phyloP scores from a whole-genome alignment of 2,329 filamentous ascomycete species.

The Aspergillus tamarii region DNA sequence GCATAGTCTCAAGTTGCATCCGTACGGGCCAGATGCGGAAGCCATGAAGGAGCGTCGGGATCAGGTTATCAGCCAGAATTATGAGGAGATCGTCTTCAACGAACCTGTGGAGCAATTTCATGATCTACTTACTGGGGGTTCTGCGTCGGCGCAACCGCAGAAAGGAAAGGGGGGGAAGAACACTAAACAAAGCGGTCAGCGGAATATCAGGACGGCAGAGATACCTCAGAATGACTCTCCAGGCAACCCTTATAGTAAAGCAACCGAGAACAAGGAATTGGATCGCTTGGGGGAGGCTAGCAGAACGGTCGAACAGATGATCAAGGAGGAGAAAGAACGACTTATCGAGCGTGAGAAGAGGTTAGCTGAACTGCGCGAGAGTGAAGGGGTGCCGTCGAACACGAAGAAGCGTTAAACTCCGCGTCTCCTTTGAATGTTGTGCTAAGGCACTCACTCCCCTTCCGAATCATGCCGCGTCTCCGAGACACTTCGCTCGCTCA shows the following conservation, averaged over 20 bases:
- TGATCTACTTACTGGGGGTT: conserved; percentile 77
- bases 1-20: conserved; percentile 88
- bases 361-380: conserved; percentile 55
- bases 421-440: neutral
- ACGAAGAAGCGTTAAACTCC: conserved; percentile 46
- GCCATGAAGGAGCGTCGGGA: conserved; percentile 67
- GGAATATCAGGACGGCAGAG: conserved; percentile 69
- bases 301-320: conserved; percentile 61
- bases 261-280: conserved; percentile 70
- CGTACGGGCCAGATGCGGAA: conserved; percentile 79
- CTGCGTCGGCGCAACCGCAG: conserved; percentile 48
- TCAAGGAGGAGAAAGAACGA: conserved; percentile 67
- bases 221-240: conserved; percentile 70
- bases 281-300: conserved; percentile 65
- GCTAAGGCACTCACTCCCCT: neutral
- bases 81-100: conserved; percentile 96
- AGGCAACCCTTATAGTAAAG: conserved; percentile 72
- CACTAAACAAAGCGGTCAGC: conserved; percentile 49
- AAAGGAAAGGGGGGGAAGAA: conserved; percentile 64
- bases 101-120: conserved; percentile 94
- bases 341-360: conserved; percentile 64
- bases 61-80: conserved; percentile 75
- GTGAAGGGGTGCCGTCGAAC: conserved; percentile 43
- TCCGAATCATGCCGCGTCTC: neutral
- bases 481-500: neutral